Base-by-base conservation (phyloP, 73 alveolate species). In the Diophrys sp. region DNA sequence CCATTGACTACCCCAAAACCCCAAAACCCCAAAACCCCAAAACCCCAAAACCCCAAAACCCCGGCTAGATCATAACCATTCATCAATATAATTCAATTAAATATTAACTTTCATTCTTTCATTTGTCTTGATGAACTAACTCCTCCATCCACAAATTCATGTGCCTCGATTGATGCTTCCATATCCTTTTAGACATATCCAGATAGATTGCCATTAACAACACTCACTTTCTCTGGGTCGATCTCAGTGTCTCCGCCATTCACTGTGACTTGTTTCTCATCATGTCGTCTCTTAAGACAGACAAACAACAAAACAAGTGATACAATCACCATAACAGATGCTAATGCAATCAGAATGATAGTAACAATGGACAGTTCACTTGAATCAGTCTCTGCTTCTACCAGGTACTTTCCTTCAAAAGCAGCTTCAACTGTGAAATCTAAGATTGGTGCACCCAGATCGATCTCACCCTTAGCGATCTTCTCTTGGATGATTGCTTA, bases 1-100 rank as follows among this genome's bases (percentile, higher is more conserved):
- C 80, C 0, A 67, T 84, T 29, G 33, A 70, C 8, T 79, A 79
- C 78, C 56, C 84, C 0, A 44, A 34, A 11, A 79, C 92, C 23
- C 75, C 75, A 0, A 81, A 69, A 24, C 33, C 67, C 69, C 2
- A 14, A 25, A 79, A n/a, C n/a, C n/a, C n/a, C n/a, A n/a, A n/a
- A n/a, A n/a, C n/a, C n/a, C n/a, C n/a, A n/a, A n/a, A n/a, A n/a
- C n/a, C n/a, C n/a, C n/a, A n/a, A n/a, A n/a, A n/a, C n/a, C n/a
- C n/a, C n/a, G n/a, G n/a, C n/a, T n/a, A n/a, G n/a, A n/a, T n/a
- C n/a, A n/a, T n/a, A n/a, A n/a, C n/a, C n/a, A n/a, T n/a, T n/a
- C n/a, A n/a, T n/a, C n/a, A n/a, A n/a, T n/a, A n/a, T n/a, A n/a
- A n/a, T n/a, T n/a, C n/a, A n/a, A n/a, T n/a, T n/a, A n/a, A n/a